Percentiles rank a stretch among this genome's conserved stretches.
phyloP scores from a whole-genome alignment of 1,284 basidiomycete species.

The Cystobasidiaceae sp. region DNA sequence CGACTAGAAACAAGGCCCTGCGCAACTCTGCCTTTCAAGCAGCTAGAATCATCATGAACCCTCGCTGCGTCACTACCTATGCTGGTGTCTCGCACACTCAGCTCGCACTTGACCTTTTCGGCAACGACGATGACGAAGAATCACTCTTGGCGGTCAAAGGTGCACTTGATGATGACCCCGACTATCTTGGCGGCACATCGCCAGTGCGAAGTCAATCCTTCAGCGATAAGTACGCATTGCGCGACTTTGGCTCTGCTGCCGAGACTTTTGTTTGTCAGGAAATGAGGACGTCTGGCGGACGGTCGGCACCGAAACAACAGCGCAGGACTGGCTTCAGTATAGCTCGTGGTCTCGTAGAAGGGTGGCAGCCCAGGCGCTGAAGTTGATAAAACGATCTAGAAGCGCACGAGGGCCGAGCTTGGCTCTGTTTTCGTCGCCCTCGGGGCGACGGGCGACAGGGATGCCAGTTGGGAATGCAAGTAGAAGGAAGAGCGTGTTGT shows the following conservation, averaged over 20 bases:
- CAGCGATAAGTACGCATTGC: slow-evolving; percentile 66
- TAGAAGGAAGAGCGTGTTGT: too few species aligned
- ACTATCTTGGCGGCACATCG: slow-evolving; percentile 39
- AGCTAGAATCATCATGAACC: slow-evolving; percentile 85
- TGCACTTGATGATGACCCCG: too few species aligned
- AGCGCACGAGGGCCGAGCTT: background rate
- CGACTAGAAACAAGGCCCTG: background rate
- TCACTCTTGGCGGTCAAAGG: slow-evolving; percentile 32
- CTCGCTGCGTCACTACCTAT: slow-evolving; percentile 90
- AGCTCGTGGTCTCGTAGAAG: slow-evolving; percentile 34
- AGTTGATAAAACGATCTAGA: background rate
- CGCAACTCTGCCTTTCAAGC: slow-evolving; percentile 61
- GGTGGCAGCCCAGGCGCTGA: slow-evolving; percentile 25
- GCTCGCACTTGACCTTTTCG: slow-evolving; percentile 83
- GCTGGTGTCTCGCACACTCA: slow-evolving; percentile 90
- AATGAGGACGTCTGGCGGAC: slow-evolving; percentile 70
- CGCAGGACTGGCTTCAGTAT: slow-evolving; percentile 66
- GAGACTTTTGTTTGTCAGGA: slow-evolving; percentile 95
- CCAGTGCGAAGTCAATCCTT: background rate
- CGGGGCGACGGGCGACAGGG: too few species aligned
- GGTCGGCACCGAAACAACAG: slow-evolving; percentile 84
- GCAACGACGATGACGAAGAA: slow-evolving; percentile 58
- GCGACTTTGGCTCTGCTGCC: slow-evolving; percentile 89
- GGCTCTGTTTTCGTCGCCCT: too few species aligned
- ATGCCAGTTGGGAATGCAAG: too few species aligned